Percentiles rank a stretch among this genome's conserved stretches.
phyloP scores from a whole-genome alignment of 2,329 filamentous ascomycete species.

The Ophiostoma sp. region DNA sequence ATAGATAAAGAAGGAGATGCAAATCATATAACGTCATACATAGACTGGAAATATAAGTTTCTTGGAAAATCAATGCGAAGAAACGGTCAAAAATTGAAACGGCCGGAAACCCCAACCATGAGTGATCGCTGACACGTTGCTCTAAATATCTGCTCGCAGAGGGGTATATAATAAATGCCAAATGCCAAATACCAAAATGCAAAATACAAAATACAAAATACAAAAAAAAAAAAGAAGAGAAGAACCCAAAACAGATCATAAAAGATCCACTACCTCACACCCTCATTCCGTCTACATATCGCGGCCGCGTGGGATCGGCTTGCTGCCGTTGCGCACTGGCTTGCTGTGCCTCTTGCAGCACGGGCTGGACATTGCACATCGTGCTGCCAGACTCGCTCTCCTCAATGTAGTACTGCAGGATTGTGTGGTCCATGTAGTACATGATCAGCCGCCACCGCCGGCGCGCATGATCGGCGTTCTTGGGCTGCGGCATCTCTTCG shows the following conservation, averaged over 20 bases:
- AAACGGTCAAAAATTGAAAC: neutral
- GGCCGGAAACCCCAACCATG: neutral
- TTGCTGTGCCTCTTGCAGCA: neutral
- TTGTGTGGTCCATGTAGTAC: slow-evolving; percentile 64
- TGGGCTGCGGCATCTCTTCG: slow-evolving; percentile 31
- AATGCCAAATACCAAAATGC: neutral
- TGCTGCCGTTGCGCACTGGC: neutral
- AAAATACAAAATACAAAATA: too few relatives aligned
- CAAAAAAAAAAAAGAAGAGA: neutral
- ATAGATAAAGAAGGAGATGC: neutral
- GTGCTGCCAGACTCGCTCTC: neutral
- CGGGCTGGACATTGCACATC: neutral
- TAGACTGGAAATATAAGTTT: neutral
- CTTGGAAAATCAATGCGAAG: neutral
- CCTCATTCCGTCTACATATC: neutral
- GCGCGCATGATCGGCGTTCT: neutral
- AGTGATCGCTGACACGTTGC: neutral
- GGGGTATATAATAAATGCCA: neutral
- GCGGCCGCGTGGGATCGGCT: neutral
- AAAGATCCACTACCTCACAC: neutral
- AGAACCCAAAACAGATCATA: neutral
- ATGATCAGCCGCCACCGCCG: slow-evolving; percentile 62
- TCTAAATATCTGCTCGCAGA: neutral
- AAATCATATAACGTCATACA: neutral
- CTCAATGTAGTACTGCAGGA: slow-evolving; percentile 53